Base-by-base conservation (phyloP, 2,329 filamentous ascomycete genomes). In the Fusarium xylarioides region DNA sequence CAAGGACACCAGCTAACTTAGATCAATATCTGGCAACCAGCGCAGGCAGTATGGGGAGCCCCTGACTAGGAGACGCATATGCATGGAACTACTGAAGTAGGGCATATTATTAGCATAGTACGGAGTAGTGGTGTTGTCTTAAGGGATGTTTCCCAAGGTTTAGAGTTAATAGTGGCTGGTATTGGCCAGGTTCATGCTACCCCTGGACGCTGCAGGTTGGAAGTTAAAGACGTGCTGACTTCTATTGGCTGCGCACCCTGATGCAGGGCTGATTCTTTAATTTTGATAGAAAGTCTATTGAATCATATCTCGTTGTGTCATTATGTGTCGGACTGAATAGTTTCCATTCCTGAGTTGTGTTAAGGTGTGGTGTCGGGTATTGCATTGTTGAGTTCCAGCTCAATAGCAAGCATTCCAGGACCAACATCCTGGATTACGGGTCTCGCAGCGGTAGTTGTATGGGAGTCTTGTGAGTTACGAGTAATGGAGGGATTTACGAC, bases 41-140 rank as follows among this genome's bases (percentile, higher is more conserved):
- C 42, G 42, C 16, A 26, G 43, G 42, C 42, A 19, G 23, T 26
- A 44, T 54, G 44, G 43, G 26, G 15, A 43, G 43, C 71, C 71
- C 71, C 71, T 73, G 50, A 62, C 71, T 68, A 73, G 71, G 70
- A 74, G 58, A 63, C 26, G 42, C 58, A 54, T 55, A 53, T 60
- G 67, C 53, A 66, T 60, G 52, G 53, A 50, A 60, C 47, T 66
- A 66, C 59, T 66, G 54, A 62, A 57, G 68, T 65, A 69, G 56
- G 54, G 66, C 46, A 73, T 59, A 59, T 68, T 44, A 56, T 37
- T 66, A 55, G 44, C 50, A 70, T 70, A 58, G 18, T 16, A 35
- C 16, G 7, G 6, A 15, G 12, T 21, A 47, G 37, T 53, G 57
- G 50, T 60, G 54, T 43, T 57, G 49, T 57, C 30, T 60, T 53